phyloP scores from a whole-genome alignment of 805 yeast species.

The Scheffersomyces ergatensis region DNA sequence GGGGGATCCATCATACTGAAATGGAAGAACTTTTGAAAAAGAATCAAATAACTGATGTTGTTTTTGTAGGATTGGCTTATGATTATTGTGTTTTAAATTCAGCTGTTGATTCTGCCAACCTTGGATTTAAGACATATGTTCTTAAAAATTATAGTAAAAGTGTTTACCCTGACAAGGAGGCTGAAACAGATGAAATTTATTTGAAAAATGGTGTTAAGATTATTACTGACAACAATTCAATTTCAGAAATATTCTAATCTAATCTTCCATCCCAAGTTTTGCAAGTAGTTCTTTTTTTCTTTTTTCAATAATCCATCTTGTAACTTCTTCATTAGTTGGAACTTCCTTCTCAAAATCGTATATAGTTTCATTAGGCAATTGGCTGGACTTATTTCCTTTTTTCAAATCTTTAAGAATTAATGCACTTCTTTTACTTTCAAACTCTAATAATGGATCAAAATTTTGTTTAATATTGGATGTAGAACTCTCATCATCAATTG shows the following conservation, averaged over 20 bases:
- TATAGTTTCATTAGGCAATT: slow-evolving; percentile 7
- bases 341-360: slow-evolving; percentile 17
- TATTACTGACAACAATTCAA: slow-evolving; percentile 9
- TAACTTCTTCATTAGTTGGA: slow-evolving; percentile 41
- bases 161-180: slow-evolving; percentile 45
- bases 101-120: slow-evolving; percentile 61
- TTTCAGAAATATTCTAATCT: slow-evolving; percentile 2
- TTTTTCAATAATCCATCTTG: slow-evolving; percentile 43
- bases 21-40: slow-evolving; percentile 47
- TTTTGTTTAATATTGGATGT: not conserved
- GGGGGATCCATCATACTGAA: slow-evolving; percentile 72
- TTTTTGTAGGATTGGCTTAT: slow-evolving; percentile 78
- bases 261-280: slow-evolving; percentile 23
- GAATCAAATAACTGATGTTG: slow-evolving; percentile 55
- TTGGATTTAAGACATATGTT: slow-evolving; percentile 66
- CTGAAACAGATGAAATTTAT: slow-evolving; percentile 33
- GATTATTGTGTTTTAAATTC: slow-evolving; percentile 84
- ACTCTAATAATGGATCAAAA: slow-evolving; percentile 20
- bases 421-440: slow-evolving; percentile 23
- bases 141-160: slow-evolving; percentile 54
- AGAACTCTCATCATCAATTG: not conserved
- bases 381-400: slow-evolving; percentile 1
- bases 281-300: slow-evolving; percentile 42
- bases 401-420: slow-evolving; percentile 6
- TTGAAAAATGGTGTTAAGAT: slow-evolving; percentile 30